A percentile compares a stretch with the other conserved stretches of the same genome.
These are phyloP conservation scores for Phytopythium oedochilum DNA, from an alignment of 352 stramenopile genomes.

Conservation along the genomic window DNA sequence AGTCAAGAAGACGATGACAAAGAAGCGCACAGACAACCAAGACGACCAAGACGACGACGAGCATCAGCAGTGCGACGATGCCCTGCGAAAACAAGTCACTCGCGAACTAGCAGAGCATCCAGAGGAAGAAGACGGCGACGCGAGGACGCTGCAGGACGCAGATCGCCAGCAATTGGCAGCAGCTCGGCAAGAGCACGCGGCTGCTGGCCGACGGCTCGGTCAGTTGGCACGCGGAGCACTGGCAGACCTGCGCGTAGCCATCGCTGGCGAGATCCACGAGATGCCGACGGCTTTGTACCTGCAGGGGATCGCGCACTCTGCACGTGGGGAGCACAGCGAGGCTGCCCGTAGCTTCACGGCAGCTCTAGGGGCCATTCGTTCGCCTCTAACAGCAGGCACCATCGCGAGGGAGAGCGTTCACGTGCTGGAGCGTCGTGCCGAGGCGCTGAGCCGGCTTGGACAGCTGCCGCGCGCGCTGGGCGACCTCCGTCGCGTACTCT, in stretches of 20 bases:
- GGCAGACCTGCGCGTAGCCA: constrained; percentile 27
- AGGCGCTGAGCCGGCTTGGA: constrained; percentile 37
- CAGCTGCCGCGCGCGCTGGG: constrained; percentile 39
- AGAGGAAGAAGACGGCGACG: not conserved
- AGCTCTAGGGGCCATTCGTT: constrained; percentile 19
- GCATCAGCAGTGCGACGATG: not conserved
- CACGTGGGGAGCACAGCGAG: constrained; percentile 17
- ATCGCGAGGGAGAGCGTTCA: constrained; percentile 23
- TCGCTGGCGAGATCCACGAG: constrained; percentile 12
- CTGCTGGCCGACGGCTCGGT: constrained; percentile 10
- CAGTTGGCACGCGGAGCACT: constrained; percentile 14
- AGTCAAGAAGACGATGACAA: not conserved
- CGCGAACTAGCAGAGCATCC: not conserved
- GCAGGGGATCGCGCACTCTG: constrained; percentile 33
- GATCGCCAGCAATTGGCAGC: constrained; percentile 5
- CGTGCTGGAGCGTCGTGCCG: constrained; percentile 37
- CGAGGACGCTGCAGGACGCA: not conserved
- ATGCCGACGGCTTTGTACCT: constrained; percentile 29
- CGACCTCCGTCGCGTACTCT: constrained; percentile 34
- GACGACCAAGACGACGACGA: not conserved
- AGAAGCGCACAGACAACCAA: not conserved
- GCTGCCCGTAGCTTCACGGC: constrained; percentile 41
- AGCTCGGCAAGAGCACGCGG: constrained; percentile 1
- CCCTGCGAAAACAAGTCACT: not conserved
- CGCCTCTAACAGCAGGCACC: not conserved